These are phyloP conservation scores for Limonium bicolor DNA, from an alignment of 148 eudicot genomes.

Conservation along the genomic window DNA sequence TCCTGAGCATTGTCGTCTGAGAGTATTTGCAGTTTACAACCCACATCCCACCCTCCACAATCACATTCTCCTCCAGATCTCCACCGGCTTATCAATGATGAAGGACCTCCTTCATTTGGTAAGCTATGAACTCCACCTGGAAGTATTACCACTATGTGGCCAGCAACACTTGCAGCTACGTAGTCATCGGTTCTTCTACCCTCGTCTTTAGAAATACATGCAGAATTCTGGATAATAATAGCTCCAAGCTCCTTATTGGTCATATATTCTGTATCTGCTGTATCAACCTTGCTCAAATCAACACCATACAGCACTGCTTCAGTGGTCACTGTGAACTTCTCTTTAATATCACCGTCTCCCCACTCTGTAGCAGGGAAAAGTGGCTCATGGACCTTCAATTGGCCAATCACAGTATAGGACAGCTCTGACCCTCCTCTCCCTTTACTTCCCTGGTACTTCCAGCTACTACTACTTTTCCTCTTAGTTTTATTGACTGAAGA, in stretches of 20 bases:
- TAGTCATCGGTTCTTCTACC: slow-evolving; percentile 6
- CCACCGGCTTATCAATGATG: slow-evolving; percentile 71
- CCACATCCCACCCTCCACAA: slow-evolving; percentile 97
- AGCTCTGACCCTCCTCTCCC: slow-evolving; percentile 28
- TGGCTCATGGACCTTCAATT: slow-evolving; percentile 56
- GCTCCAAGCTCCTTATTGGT: slow-evolving; percentile 55
- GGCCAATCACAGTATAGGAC: slow-evolving; percentile 50
- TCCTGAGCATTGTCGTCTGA: slow-evolving; percentile 14
- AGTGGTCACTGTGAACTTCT: slow-evolving; percentile 11
- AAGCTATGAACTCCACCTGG: slow-evolving; percentile 63
- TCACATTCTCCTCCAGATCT: slow-evolving; percentile 79
- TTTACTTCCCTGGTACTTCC: slow-evolving; percentile 53
- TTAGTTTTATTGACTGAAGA: slow-evolving; percentile 51
- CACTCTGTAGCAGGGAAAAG: slow-evolving; percentile 9
- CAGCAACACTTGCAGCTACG: slow-evolving; percentile 2
- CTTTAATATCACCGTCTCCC: slow-evolving; percentile 8
- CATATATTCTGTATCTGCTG: slow-evolving; percentile 14
- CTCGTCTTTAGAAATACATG: slow-evolving; percentile 7
- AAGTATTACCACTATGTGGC: slow-evolving; percentile 36
- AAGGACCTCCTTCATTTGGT: slow-evolving; percentile 54
- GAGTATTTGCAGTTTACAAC: slow-evolving; percentile 60
- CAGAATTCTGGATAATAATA: slow-evolving; percentile 27
- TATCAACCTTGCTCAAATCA: slow-evolving; percentile 20
- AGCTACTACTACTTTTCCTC: slow-evolving; percentile 41
- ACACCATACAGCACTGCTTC: slow-evolving; percentile 49